Base-by-base conservation (phyloP, 2,329 filamentous ascomycete genomes). In the Ceratocystis destructans region DNA sequence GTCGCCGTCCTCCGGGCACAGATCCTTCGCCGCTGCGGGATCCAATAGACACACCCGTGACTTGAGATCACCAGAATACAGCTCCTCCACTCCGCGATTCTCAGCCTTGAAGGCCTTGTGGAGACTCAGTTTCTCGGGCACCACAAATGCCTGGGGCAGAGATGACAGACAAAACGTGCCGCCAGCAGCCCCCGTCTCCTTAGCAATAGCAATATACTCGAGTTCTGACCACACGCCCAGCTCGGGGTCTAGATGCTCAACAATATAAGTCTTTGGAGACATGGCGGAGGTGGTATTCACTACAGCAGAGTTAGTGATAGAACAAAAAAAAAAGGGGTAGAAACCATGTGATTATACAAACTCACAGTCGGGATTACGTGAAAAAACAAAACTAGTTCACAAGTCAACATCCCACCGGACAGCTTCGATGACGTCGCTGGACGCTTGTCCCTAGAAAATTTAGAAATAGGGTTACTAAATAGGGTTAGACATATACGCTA, bases 221-320 rank as follows among this genome's bases (percentile, higher is more conserved):
- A 97, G 83, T 70, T 90, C 86, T 28, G 94, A 97, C 94, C 94
- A 99, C 50, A 85, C 83, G 44, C 95, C 94, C 37, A 99, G 82
- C 76, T 99, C 94, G 50, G 89, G 87, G 78, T 99, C 94, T 70
- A 99, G 86, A 77, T 99, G 93, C 79, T 97, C 93, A 71, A 97
- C 92, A 72, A 97, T 89, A 77, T 94, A 96, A 55, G 86, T 92
- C 76, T 80, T 67, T 62, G 67, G 61, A 33, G 64, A 28, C 20
- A 37, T 64, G 25, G 17, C 22, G 37, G 59, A 37, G 28, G 33
- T 25, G 15, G 5, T 44, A 7, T 61, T 31, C 5, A 7, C 5
- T 65, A 28, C 53, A 28, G 22, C 20, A 45, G 7, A 50, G 10
- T 28, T 67, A n/a, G 17, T 4, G 6, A 41, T 41, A 41, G 37